These are phyloP conservation scores for Fraxinus velutina DNA, from an alignment of 305 asterid genomes.

Conservation along the genomic window DNA sequence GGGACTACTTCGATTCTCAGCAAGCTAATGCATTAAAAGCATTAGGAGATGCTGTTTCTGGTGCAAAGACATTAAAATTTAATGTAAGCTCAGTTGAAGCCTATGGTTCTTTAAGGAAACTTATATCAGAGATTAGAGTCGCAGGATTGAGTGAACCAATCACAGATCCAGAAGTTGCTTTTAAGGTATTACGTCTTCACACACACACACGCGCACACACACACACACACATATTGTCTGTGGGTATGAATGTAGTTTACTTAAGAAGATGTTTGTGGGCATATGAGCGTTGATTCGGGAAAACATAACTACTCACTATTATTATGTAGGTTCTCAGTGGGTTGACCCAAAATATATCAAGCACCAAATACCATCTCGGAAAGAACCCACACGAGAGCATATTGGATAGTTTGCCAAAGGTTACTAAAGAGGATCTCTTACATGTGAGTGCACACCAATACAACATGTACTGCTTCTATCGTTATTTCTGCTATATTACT, in stretches of 20 bases:
- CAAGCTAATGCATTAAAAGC: slow-evolving; percentile 79
- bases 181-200: slow-evolving; percentile 52
- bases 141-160: slow-evolving; percentile 67
- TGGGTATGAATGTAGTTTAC: slow-evolving; percentile 14
- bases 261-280: slow-evolving; percentile 9
- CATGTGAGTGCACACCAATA: slow-evolving; percentile 51
- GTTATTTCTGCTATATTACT: background rate
- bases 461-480: slow-evolving; percentile 5
- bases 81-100: slow-evolving; percentile 60
- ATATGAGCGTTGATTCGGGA: slow-evolving; percentile 23
- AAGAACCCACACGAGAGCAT: slow-evolving; percentile 75
- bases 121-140: slow-evolving; percentile 48
- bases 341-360: slow-evolving; percentile 80
- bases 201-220: background rate
- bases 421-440: slow-evolving; percentile 66
- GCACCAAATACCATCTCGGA: slow-evolving; percentile 82
- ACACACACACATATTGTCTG: background rate
- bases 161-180: slow-evolving; percentile 63
- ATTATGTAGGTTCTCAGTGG: slow-evolving; percentile 61
- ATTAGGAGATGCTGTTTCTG: slow-evolving; percentile 61
- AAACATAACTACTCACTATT: slow-evolving; percentile 23
- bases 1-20: slow-evolving; percentile 95
- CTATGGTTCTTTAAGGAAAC: slow-evolving; percentile 55
- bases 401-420: slow-evolving; percentile 73
- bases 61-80: slow-evolving; percentile 45